Evolutionary conservation across 768 basidiomycete species (phyloP).

Genomic region (Leucogyrophana mollusca): DNA sequence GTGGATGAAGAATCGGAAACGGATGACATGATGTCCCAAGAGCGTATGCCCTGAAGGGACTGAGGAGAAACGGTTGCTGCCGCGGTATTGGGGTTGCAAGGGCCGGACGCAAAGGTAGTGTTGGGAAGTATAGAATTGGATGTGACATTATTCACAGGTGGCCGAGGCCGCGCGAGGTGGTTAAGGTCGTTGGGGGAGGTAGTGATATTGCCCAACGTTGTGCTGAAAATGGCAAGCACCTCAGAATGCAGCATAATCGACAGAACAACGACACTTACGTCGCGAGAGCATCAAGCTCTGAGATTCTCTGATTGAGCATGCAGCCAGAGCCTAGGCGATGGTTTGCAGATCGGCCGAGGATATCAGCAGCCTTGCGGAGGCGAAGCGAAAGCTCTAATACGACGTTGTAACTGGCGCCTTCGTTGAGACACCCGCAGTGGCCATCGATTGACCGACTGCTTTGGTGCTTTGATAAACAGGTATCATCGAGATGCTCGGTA

Average conservation of each 20-base stretch:
- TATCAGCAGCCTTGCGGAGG: slow-evolving; percentile 57
- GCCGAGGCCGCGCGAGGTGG: slow-evolving; percentile 10
- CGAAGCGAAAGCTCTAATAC: slow-evolving; percentile 65
- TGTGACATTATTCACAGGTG: slow-evolving; percentile 8
- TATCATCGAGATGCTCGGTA: slow-evolving; percentile 7
- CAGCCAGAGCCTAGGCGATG: slow-evolving; percentile 34
- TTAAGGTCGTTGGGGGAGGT: slow-evolving; percentile 24
- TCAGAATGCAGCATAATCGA: slow-evolving; percentile 6
- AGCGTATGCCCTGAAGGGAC: slow-evolving; percentile 13
- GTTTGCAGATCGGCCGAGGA: slow-evolving; percentile 46
- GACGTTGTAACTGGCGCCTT: slow-evolving; percentile 52
- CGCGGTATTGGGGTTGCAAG: slow-evolving; percentile 17
- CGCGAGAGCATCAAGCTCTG: slow-evolving; percentile 50
- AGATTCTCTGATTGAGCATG: slow-evolving; percentile 42
- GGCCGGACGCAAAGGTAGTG: slow-evolving; percentile 7
- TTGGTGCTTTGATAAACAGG: slow-evolving; percentile 13
- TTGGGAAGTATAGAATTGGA: slow-evolving; percentile 4
- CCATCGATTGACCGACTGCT: slow-evolving; percentile 20
- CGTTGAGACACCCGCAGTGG: slow-evolving; percentile 60
- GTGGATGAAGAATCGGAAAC: slow-evolving; percentile 31
- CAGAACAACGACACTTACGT: slow-evolving; percentile 38
- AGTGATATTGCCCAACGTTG: slow-evolving; percentile 37
- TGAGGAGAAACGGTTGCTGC: slow-evolving; percentile 18
- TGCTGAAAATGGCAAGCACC: slow-evolving; percentile 30
- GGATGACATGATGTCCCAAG: slow-evolving; percentile 18